A percentile compares a stretch with the other conserved stretches of the same genome.
Conservation (phyloP, 164 flowering plant genomes). For the Stephania japonica region DNA sequence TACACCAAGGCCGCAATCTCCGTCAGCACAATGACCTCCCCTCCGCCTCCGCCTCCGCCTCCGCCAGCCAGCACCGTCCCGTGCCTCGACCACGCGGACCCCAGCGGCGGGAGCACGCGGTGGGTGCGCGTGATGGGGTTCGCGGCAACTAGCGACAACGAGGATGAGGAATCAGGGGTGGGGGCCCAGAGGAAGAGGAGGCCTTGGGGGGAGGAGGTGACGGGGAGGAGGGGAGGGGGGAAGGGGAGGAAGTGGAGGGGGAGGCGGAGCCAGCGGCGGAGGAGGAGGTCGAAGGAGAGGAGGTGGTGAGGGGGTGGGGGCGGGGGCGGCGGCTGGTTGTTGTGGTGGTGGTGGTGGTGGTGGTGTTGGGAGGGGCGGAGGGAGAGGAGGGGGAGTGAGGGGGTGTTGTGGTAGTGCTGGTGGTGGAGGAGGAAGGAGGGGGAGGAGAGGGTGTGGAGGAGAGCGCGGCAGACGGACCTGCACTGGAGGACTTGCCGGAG, state of each 20-base stretch:
- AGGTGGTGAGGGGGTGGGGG: constrained; percentile 27
- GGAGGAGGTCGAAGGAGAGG: constrained; percentile 50
- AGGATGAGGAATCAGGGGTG: constrained; percentile 20
- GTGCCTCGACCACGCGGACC: constrained; percentile 96
- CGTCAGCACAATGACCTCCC: constrained; percentile 55
- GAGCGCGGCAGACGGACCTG: constrained; percentile 56
- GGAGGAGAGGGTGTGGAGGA: constrained; percentile 53
- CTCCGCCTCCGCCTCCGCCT: constrained; percentile 31
- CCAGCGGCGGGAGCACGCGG: constrained; percentile 64
- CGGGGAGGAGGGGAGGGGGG: constrained; percentile 26
- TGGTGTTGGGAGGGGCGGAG: constrained; percentile 59
- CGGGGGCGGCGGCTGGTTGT: no score
- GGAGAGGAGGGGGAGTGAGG: constrained; percentile 47
- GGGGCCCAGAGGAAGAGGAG: constrained; percentile 69
- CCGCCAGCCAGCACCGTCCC: constrained; percentile 73
- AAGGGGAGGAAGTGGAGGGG: constrained; percentile 57
- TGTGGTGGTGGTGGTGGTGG: constrained; percentile 41
- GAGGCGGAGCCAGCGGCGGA: constrained; percentile 48
- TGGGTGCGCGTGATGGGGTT: constrained; percentile 66
- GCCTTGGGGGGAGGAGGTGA: constrained; percentile 34
- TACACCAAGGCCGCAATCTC: constrained; percentile 71
- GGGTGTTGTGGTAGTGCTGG: constrained; percentile 45
- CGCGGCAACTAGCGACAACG: constrained; percentile 49
- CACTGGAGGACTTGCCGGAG: constrained; percentile 63
- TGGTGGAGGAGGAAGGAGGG: constrained; percentile 44